Evolutionary conservation across 179 eudicot genomes (phyloP).

Genomic region (Gypsophila paniculata): DNA sequence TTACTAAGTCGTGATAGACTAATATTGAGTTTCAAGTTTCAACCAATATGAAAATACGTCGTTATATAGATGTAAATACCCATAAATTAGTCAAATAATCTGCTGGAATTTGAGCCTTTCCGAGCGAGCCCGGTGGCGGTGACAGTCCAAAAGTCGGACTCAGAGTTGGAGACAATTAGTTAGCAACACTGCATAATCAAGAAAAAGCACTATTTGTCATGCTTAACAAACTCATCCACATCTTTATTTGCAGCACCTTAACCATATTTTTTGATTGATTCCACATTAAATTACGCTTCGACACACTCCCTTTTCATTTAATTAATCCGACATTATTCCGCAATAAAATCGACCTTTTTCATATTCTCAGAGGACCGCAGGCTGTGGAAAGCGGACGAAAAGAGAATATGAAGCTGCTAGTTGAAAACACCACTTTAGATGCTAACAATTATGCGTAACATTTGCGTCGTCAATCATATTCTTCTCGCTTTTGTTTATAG

Average conservation of each 20-base stretch:
- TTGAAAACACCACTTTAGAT: constrained; percentile 16
- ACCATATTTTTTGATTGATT: constrained; percentile 6
- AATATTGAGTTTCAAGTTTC: no score
- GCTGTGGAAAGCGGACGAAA: constrained; percentile 21
- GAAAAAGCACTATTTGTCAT: background rate
- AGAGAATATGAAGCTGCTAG: constrained; percentile 32
- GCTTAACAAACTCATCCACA: background rate
- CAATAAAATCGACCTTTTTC: constrained; percentile 21
- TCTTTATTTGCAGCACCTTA: constrained; percentile 7
- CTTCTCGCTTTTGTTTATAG: background rate
- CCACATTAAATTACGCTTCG: background rate
- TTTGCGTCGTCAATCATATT: constrained; percentile 23
- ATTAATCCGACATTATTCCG: constrained; percentile 7
- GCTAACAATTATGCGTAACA: constrained; percentile 20
- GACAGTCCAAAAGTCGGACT: no score
- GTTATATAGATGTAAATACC: no score
- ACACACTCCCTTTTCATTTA: no score
- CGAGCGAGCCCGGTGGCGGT: no score
- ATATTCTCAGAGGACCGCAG: constrained; percentile 30
- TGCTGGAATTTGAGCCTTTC: no score
- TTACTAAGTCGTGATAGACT: no score
- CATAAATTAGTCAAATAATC: no score
- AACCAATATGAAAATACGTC: no score
- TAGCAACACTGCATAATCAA: no score
- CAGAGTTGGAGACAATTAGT: no score